Base-by-base conservation (phyloP, 768 basidiomycete species). In the Tulasnella sp. region DNA sequence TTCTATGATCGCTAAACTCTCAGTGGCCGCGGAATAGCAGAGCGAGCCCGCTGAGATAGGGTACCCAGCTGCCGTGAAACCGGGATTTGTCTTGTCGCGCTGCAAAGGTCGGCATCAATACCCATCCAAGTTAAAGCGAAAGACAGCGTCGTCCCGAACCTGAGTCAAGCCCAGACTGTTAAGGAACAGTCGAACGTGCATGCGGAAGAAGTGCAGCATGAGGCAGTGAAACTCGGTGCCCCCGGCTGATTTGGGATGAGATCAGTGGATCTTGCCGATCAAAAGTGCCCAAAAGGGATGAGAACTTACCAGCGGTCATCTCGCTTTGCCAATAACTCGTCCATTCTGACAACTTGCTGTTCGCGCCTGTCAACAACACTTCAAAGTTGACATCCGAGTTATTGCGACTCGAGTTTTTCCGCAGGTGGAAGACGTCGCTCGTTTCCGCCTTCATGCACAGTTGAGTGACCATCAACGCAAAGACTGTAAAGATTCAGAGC, bases 111-210 rank as follows among this genome's bases (percentile, higher is more conserved):
- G 29, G 16, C 62, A 5, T 88, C 89, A 77, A 67, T 19, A 17
- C 62, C 29, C n/a, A 44, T n/a, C 42, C 42, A 44, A 63, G 5
- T n/a, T 36, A 14, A 16, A 63, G 32, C 41, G 26, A 7, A 39
- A 66, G 37, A 42, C 72, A 47, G 67, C 35, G 35, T 6, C 6
- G 17, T 36, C 37, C 8, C 36, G 37, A 2, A 67, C 67, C 36
- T 22, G 85, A 84, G 75, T 90, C 88, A 92, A 87, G 34, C 90
- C 92, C 78, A 92, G 90, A 75, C 90, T 91, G 79, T 94, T 94
- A 78, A 94, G 80, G 81, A 93, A 94, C 66, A 94, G 83, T 74
- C 89, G 84, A 67, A 91, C 89, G 78, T 94, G 86, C 37, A 91
- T 82, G 65, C 90, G 85, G 83, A 93, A 94, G 77, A 90, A 86